Evolutionary conservation across 352 stramenopile species (phyloP), one percentile per base, ranked within the genome.

Genomic region (Stramenopiles sp.): DNA sequence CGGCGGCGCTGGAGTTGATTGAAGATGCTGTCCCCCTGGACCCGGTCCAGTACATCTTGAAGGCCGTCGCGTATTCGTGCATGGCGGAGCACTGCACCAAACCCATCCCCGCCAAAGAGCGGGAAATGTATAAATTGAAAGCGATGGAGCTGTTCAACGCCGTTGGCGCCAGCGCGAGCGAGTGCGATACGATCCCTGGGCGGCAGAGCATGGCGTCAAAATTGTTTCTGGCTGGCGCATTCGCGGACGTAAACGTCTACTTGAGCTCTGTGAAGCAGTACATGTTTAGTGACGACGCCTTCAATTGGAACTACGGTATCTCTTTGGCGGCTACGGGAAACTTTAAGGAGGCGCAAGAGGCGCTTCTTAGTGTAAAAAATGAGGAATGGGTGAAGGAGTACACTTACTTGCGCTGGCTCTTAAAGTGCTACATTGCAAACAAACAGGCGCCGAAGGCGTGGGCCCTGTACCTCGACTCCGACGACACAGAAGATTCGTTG

Each of bases 241-340:
- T 97, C 75, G 91, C 96, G 73, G 91, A 96, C 76, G 91, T 96
- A 78, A 97, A 97, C 81, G 96, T 97, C 68, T 97, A 97, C 82
- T 84, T 97, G 49, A 96, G 96, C 79, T 94, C 86, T 35, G 92
- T 97, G 82, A 97, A 97, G 81, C 85, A 92, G 74, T 91, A 92
- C 81, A 84, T 96, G 74, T 96, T 96, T 86, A 95, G 95, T 78
- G 91, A 97, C 81, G 92, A 97, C 82, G 88, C 94, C 73, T 98
- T 98, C 83, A 97, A 98, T 81, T 98, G 91, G 90, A 98, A 98
- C 83, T 94, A 95, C 79, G 93, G 92, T 18, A 83, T 97, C 71
- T 82, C 89, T 31, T 83, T 97, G 0, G 94, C 91, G 69, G 89
- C 93, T 75, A 94, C 83, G 12, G 89, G 90, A 1, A 86, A 92